Evolutionary conservation across 106 monocot genomes (phyloP).

Genomic region (Xerophyta viscosa): DNA sequence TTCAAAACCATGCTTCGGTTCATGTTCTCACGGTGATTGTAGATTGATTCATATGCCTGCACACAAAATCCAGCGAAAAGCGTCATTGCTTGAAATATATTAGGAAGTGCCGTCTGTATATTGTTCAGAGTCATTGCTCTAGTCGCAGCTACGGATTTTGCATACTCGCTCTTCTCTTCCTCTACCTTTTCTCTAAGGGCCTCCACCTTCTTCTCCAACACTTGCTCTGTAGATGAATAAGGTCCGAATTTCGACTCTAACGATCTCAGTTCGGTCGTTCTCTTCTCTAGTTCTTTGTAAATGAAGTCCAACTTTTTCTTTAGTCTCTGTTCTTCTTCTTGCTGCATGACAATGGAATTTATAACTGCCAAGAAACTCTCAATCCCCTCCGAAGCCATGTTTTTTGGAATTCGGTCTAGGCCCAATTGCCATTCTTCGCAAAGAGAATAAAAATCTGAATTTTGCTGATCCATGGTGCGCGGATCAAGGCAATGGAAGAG

Average conservation of each 20-base stretch:
- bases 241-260: constrained; percentile 49
- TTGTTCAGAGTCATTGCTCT: constrained; percentile 94
- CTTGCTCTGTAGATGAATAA: constrained; percentile 16
- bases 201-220: constrained; percentile 56
- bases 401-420: constrained; percentile 64
- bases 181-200: constrained; percentile 45
- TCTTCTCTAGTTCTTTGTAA: constrained; percentile 57
- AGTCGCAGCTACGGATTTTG: constrained; percentile 58
- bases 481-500: constrained; percentile 54
- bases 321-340: constrained; percentile 71
- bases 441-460: constrained; percentile 50
- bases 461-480: constrained; percentile 15
- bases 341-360: constrained; percentile 62
- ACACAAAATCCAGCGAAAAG: constrained; percentile 78
- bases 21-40: constrained; percentile 23
- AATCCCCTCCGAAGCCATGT: constrained; percentile 89
- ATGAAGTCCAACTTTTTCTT: constrained; percentile 52
- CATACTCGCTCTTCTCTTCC: constrained; percentile 78
- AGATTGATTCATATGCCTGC: constrained; percentile 62
- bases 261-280: constrained; percentile 44
- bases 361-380: constrained; percentile 79
- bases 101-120: constrained; percentile 85
- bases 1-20: constrained; percentile 24
- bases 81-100: constrained; percentile 90
- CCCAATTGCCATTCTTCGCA: constrained; percentile 95